These are phyloP conservation scores for Musa balbisiana DNA, from an alignment of 202 grass and related monocot species.

Conservation along the genomic window DNA sequence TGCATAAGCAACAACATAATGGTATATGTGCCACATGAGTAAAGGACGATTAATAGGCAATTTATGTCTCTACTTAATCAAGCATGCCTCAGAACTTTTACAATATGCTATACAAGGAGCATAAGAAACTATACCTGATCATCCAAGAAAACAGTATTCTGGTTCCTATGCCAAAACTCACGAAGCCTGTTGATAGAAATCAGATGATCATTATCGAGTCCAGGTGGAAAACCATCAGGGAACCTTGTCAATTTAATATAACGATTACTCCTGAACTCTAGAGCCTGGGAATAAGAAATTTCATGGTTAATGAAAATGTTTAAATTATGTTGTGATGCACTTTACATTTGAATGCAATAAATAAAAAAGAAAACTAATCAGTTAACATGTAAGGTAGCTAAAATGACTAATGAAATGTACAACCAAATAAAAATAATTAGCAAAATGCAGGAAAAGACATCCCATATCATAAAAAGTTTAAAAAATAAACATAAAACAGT, in stretches of 20 bases:
- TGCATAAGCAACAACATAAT: neutral
- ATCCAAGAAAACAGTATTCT: constrained; percentile 59
- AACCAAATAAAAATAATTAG: neutral
- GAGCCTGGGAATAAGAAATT: constrained; percentile 24
- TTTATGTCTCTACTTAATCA: neutral
- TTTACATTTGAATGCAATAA: neutral
- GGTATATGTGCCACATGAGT: neutral
- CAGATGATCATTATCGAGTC: constrained; percentile 63
- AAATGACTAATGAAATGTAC: neutral
- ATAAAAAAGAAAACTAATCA: neutral
- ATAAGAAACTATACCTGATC: constrained; percentile 45
- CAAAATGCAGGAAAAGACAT: neutral
- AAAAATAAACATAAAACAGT: no score
- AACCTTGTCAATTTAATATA: constrained; percentile 47
- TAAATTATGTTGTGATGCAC: neutral
- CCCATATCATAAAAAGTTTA: no score
- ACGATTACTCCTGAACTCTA: constrained; percentile 44
- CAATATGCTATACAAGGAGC: neutral
- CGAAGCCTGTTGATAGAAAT: constrained; percentile 54
- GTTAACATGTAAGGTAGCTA: neutral
- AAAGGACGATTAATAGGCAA: neutral
- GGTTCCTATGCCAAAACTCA: constrained; percentile 61
- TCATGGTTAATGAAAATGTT: constrained; percentile 12
- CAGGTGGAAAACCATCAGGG: constrained; percentile 46
- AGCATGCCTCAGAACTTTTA: no score